These are phyloP conservation scores for Gossypium bickii DNA, from an alignment of 345 rosid species.

Conservation along the genomic window DNA sequence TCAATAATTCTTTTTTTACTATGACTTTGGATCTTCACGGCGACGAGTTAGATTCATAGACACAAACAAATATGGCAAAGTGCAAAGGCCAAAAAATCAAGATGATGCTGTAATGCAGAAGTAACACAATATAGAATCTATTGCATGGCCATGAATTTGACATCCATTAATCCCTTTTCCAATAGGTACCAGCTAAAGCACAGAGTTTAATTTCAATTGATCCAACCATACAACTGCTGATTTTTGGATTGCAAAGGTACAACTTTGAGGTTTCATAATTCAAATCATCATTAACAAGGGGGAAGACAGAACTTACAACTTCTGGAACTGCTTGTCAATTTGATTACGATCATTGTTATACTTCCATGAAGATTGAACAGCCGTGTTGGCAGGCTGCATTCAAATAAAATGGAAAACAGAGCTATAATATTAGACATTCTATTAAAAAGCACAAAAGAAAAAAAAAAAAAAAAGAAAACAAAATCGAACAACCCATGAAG, in stretches of 20 bases:
- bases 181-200: not conserved
- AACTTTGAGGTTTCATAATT: not conserved
- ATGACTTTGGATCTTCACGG: not conserved
- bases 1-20: not conserved
- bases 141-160: not conserved
- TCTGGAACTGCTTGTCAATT: slow-evolving; percentile 71
- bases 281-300: slow-evolving; percentile 9
- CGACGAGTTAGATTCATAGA: not conserved
- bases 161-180: not conserved
- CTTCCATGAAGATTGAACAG: slow-evolving; percentile 52
- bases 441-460: not conserved
- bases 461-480: not conserved
- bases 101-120: slow-evolving; percentile 3
- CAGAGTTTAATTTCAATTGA: not conserved
- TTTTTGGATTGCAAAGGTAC: slow-evolving; percentile 8
- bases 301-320: slow-evolving; percentile 51
- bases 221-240: not conserved
- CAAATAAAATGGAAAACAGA: slow-evolving; percentile 15
- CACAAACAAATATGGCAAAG: not conserved
- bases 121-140: not conserved
- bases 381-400: slow-evolving; percentile 44
- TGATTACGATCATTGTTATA: slow-evolving; percentile 36
- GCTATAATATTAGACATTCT: not conserved
- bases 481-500: not conserved
- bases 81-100: not conserved